Evolutionary conservation across 2,329 filamentous ascomycete species (phyloP), one percentile per base, ranked within the genome.

Genomic region (Curvularia verruculosa): DNA sequence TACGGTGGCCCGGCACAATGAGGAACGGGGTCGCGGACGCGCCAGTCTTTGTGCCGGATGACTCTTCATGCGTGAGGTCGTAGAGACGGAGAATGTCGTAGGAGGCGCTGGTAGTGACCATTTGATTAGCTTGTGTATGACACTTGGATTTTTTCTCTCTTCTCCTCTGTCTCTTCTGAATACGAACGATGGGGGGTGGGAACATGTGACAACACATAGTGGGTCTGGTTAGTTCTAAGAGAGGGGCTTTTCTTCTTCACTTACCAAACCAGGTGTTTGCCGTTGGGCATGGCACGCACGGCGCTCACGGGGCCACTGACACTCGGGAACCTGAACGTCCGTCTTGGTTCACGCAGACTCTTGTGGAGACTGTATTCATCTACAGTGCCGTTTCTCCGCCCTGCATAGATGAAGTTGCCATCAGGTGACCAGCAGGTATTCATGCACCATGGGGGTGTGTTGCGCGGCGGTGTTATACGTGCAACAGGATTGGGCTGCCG

Each of bases 401-500:
- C 95, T 0, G 90, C 93, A 77, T 96, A 99, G 68, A 99, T 93
- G 76, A 87, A 92, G 77, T 98, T 98, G 13, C 95, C 95, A 73
- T 97, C 91, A 0, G 92, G 92, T 52, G 90, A 94, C 95, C 95
- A 99, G 79, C 92, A 96, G 0, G 92, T 92, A 64, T 91, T 93
- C 87, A 96, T 97, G 76, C 94, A 98, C 94, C 94, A 99, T 0
- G 94, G 95, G 1, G 95, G 94, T 0, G 92, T 90, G 18, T 87
- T 87, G 10, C 87, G 85, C 10, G 87, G 83, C 18, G 90, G 91
- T 1, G 83, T 82, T 54, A 98, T 94, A 26, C 88, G 87, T 2
- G 95, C 92, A 1, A 96, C 83, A 0, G 94, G 89, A 34, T 89
- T 84, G 1, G 85, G 85, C 61, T 90, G 85, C 19, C 95, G 87